Percentiles rank a stretch among this genome's conserved stretches.
phyloP scores from a whole-genome alignment of 805 yeast species.

The Sugiyamaella boreocaroliniensis region DNA sequence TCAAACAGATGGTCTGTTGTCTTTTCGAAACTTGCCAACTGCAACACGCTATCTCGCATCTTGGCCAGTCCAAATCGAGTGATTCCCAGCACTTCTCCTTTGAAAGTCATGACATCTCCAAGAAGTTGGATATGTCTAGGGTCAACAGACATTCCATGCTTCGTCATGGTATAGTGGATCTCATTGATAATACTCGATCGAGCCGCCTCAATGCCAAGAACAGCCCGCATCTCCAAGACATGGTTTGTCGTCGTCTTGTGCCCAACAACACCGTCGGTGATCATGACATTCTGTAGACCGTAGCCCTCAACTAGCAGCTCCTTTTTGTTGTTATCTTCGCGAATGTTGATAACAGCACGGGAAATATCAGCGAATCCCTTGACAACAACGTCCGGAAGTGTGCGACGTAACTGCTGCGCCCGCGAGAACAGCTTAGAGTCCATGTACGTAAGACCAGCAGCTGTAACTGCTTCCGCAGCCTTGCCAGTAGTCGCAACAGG shows the following conservation, averaged over 20 bases:
- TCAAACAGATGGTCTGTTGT: conserved; percentile 97
- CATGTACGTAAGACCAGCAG: conserved; percentile 27
- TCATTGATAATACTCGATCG: conserved; percentile 87
- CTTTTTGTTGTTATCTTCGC: conserved; percentile 70
- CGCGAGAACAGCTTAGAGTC: conserved; percentile 65
- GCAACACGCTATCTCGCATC: conserved; percentile 97
- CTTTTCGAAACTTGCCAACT: conserved; percentile 94
- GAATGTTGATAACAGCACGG: conserved; percentile 93
- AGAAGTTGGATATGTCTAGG: conserved; percentile 97
- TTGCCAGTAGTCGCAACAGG: conserved; percentile 54
- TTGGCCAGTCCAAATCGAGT: conserved; percentile 96
- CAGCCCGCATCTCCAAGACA: conserved; percentile 79
- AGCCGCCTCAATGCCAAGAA: conserved; percentile 97
- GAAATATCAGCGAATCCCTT: conserved; percentile 88
- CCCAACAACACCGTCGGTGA: conserved; percentile 94
- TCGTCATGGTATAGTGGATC: conserved; percentile 95
- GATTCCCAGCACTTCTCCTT: conserved; percentile 96
- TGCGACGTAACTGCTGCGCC: conserved; percentile 83
- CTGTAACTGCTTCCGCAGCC: conserved; percentile 37
- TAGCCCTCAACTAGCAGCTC: conserved; percentile 96
- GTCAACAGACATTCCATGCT: conserved; percentile 99
- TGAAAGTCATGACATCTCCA: conserved; percentile 98
- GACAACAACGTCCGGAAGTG: conserved; percentile 79
- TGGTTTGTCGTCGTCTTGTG: conserved; percentile 85
- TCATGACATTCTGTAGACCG: conserved; percentile 93